Conservation (phyloP, 129 eudicot genomes). For the Escallonia herrerae region DNA sequence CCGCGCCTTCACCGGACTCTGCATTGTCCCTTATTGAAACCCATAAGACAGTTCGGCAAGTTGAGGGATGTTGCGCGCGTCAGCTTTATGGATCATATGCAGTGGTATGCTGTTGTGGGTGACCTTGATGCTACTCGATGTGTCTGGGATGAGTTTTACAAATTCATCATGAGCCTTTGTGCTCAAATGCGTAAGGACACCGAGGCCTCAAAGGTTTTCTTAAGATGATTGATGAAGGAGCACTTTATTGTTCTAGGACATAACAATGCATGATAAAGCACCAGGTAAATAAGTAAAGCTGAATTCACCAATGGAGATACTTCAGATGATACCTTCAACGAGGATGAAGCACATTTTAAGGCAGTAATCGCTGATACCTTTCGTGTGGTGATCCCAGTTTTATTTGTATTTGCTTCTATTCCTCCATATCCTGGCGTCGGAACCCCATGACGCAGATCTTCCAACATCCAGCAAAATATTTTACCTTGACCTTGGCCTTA, state of each 20-base stretch:
- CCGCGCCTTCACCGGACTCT: constrained; percentile 75
- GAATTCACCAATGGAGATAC: constrained; percentile 44
- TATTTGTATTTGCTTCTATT: no score
- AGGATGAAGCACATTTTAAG: constrained; percentile 54
- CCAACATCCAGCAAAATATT: no score
- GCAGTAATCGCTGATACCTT: constrained; percentile 34
- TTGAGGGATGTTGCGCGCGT: constrained; percentile 50
- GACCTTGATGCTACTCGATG: constrained; percentile 54
- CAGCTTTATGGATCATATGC: constrained; percentile 69
- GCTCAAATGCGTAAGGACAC: constrained; percentile 50
- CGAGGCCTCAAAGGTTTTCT: constrained; percentile 61
- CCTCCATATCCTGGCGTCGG: no score
- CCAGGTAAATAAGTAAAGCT: constrained; percentile 47
- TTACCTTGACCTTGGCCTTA: no score
- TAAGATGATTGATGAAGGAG: constrained; percentile 63
- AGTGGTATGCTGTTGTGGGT: constrained; percentile 58
- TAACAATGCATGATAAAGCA: constrained; percentile 69
- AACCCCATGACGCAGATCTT: no score
- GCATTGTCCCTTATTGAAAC: constrained; percentile 57
- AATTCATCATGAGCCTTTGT: constrained; percentile 58
- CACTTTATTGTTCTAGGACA: constrained; percentile 68
- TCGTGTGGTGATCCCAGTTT: no score
- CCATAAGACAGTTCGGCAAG: constrained; percentile 55
- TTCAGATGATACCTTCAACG: constrained; percentile 43
- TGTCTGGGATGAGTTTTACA: constrained; percentile 77